Evolutionary conservation across 2,329 filamentous ascomycete genomes (phyloP), one percentile per base, ranked within the genome.

Genomic region (Penicillium sp.): DNA sequence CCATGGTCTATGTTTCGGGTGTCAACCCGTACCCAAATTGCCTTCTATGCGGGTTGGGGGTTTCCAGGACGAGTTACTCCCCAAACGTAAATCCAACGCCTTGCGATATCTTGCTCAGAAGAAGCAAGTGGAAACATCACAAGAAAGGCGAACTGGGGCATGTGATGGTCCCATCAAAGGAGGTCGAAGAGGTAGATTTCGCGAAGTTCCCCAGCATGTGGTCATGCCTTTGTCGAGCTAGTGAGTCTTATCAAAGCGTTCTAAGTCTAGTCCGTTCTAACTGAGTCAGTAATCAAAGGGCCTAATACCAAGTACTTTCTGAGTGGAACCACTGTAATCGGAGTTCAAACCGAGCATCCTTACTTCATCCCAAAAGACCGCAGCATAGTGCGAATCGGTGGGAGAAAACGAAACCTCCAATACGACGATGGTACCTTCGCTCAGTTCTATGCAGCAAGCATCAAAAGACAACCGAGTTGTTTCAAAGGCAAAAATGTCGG

Each of bases 201-300:
- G 8, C n/a, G 8, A 54, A 48, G n/a, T 54, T 41, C 17, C 59
- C 51, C 27, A 35, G 5, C 8, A 27, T 59, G 47, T 59, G 59
- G 49, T 51, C 42, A 33, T 51, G 29, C 42, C 37, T 54, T n/a
- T 59, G 37, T 56, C 59, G 56, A 51, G 56, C 59, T n/a, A 59
- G 50, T 56, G 43, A 53, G 59, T 53, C 6, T n/a, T 15, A 31
- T 5, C 13, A 27, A 17, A 13, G 12, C n/a, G 3, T 19, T 2
- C 27, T 15, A 8, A n/a, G 10, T 37, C 23, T 15, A 9, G n/a
- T 9, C 3, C 3, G 21, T 19, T 1, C 53, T 42, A 29, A 59
- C 33, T 0, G 19, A 13, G 2, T n/a, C 27, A 59, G 49, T 59
- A 8, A 50, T 53, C 31, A 57, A 59, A 37, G 21, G 35, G 17